These are phyloP conservation scores for Ascochyta viciae-villosae DNA, from an alignment of 2,329 filamentous ascomycete species.

Conservation along the genomic window DNA sequence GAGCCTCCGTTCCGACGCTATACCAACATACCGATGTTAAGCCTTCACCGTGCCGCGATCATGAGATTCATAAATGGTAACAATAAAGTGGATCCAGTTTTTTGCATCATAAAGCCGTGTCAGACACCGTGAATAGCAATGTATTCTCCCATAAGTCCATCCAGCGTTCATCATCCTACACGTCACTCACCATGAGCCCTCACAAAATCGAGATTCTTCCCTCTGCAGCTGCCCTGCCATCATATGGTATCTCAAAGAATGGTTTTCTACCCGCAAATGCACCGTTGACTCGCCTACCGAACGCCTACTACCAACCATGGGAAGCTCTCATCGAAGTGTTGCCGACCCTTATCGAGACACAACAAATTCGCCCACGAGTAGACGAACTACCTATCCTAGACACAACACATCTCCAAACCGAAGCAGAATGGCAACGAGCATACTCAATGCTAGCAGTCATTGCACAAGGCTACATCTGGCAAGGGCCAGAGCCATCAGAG, in stretches of 20 bases:
- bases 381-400: constrained; percentile 77
- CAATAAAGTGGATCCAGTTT: constrained; percentile 12
- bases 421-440: constrained; percentile 83
- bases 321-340: constrained; percentile 79
- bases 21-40: constrained; percentile 2
- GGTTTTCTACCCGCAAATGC: constrained; percentile 81
- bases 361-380: constrained; percentile 74
- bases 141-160: constrained; percentile 1
- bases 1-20: constrained; percentile 9
- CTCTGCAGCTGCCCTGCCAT: constrained; percentile 57
- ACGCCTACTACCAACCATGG: constrained; percentile 89
- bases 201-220: constrained; percentile 35
- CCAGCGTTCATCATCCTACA: neutral
- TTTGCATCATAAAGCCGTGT: constrained; percentile 27
- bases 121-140: constrained; percentile 19
- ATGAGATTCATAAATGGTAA: constrained; percentile 12
- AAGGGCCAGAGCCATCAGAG: constrained; percentile 71
- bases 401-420: constrained; percentile 74
- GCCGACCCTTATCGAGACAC: constrained; percentile 76
- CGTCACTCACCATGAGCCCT: constrained; percentile 34
- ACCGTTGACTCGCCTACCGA: constrained; percentile 75
- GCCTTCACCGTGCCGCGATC: constrained; percentile 14
- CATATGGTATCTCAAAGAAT: constrained; percentile 79
- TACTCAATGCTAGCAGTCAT: constrained; percentile 76
- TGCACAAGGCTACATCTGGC: constrained; percentile 82